phyloP scores from a whole-genome alignment of 208 protist species.

The Leishmania martiniquensis region DNA sequence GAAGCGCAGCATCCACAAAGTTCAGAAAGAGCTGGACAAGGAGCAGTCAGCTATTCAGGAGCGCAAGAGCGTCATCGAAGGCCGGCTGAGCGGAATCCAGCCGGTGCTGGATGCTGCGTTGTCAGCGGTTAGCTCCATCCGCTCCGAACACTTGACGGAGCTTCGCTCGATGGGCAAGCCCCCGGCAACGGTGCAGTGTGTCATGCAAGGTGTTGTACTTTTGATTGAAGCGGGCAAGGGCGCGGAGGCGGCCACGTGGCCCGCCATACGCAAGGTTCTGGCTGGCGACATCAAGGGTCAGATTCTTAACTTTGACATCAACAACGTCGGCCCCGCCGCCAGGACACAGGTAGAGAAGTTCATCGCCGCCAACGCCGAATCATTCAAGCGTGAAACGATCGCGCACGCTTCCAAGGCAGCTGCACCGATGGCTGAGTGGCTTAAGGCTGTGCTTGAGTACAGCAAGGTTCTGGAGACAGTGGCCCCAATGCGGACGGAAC shows the following conservation, averaged over 20 bases:
- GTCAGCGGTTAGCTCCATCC: slow-evolving; percentile 94
- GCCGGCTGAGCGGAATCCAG: slow-evolving; percentile 93
- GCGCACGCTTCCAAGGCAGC: slow-evolving; percentile 94
- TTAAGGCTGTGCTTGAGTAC: slow-evolving; percentile 97
- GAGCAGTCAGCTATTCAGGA: slow-evolving; percentile 92
- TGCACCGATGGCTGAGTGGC: slow-evolving; percentile 97
- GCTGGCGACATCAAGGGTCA: slow-evolving; percentile 93
- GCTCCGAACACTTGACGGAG: slow-evolving; percentile 94
- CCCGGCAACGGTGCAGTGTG: slow-evolving; percentile 95
- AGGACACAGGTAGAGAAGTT: slow-evolving; percentile 89
- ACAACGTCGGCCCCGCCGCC: slow-evolving; percentile 70
- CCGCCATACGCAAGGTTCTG: slow-evolving; percentile 95
- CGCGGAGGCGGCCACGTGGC: slow-evolving; percentile 92
- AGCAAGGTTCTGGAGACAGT: slow-evolving; percentile 95
- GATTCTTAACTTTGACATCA: slow-evolving; percentile 97
- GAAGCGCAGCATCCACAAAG: slow-evolving; percentile 94
- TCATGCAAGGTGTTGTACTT: slow-evolving; percentile 96
- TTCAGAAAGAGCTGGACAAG: slow-evolving; percentile 91
- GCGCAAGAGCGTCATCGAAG: slow-evolving; percentile 93
- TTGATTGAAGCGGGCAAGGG: slow-evolving; percentile 86
- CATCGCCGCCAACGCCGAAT: slow-evolving; percentile 83
- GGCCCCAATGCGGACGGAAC: slow-evolving; percentile 87
- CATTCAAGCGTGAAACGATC: slow-evolving; percentile 95
- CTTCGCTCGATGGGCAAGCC: slow-evolving; percentile 96
- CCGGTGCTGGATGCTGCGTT: slow-evolving; percentile 95